Evolutionary conservation across 306 rosid species (phyloP).

Genomic region (Fagus crenata): DNA sequence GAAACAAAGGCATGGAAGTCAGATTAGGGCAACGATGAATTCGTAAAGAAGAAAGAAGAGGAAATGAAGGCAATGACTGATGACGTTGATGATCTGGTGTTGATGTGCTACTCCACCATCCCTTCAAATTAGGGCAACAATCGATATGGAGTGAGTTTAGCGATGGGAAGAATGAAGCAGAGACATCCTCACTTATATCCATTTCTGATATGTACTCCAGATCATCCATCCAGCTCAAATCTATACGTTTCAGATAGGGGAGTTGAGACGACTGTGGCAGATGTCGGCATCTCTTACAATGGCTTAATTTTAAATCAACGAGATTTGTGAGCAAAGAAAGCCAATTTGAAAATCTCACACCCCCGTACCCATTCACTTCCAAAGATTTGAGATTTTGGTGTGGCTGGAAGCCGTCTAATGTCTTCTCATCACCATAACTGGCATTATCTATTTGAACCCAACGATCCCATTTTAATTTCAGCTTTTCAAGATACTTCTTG

Average conservation of each 20-base stretch:
- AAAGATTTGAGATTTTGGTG: background rate
- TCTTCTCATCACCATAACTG: background rate
- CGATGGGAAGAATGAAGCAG: background rate
- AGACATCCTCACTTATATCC: too few species aligned
- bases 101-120: background rate
- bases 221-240: background rate
- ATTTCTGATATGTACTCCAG: background rate
- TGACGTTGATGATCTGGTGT: background rate
- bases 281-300: background rate
- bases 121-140: slow-evolving; percentile 20
- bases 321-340: slow-evolving; percentile 2
- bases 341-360: background rate
- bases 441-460: accelerated
- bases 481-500: background rate
- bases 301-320: background rate
- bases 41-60: slow-evolving; percentile 5
- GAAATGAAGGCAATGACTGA: background rate
- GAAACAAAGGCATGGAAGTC: too few species aligned
- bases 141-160: background rate
- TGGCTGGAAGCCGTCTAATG: background rate
- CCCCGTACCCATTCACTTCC: background rate
- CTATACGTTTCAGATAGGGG: background rate
- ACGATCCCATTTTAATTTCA: background rate
- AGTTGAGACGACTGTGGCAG: background rate
- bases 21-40: too few species aligned